Evolutionary conservation across 2,329 filamentous ascomycete genomes (phyloP), one percentile per base, ranked within the genome.

Genomic region (Xylariaceae sp.): DNA sequence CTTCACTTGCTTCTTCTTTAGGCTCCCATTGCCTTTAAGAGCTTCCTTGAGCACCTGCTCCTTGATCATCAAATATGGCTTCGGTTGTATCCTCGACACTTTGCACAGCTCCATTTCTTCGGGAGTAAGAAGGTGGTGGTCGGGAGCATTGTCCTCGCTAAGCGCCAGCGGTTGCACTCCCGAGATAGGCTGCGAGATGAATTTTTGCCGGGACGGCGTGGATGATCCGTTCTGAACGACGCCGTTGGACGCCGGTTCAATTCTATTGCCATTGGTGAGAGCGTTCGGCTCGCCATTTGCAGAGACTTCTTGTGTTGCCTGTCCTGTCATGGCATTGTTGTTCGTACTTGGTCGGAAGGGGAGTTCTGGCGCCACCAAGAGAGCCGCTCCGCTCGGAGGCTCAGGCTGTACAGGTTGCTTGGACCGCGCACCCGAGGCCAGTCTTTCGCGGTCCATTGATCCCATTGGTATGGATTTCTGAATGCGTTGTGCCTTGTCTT

Each of bases 61-160:
- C 71, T 99, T 99, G 71, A 97, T 90, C 66, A 90, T 90, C 5
- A 97, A 73, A 69, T 97, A 99, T 1, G 94, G 90, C 74, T 99
- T 99, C 1, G 94, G 94, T 70, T 94, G 88, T 47, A 99, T 74
- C 40, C 91, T 83, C 13, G 96, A 80, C 39, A 88, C 80, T 61
- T 89, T 89, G 73, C 94, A 99, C 0, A 99, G 75, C 64, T 96
- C 90, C 5, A 83, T 77, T 70, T 99, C 94, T 59, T 95, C 90
- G 1, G 85, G 80, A 1, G 88, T 90, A 41, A 99, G 76, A 0
- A 99, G 81, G 63, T 97, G 94, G 28, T 93, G 72, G 67, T 97
- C 94, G 0, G 88, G 81, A 0, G 89, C 85, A 34, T 84, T 88
- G 50, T 96, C 89, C 60, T 87, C 86, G 51, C 83, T 86, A 53